Evolutionary conservation across 352 stramenopile species (phyloP), one percentile per base, ranked within the genome.

Genomic region (Pythium biforme): DNA sequence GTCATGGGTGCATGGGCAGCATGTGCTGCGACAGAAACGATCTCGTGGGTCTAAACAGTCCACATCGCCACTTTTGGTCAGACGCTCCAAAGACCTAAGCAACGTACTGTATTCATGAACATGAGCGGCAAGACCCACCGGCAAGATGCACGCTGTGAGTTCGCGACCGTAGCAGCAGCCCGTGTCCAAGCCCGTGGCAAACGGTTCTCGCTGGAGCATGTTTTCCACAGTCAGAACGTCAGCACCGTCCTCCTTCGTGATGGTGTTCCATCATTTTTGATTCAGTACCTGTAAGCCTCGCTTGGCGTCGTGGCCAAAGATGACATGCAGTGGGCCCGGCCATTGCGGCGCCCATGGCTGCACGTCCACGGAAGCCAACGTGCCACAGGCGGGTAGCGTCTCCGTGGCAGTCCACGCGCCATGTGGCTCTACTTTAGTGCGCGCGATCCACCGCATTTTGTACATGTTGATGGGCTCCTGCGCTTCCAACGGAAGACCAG

Each of bases 241-340:
- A n/a, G n/a, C n/a, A 34, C 31, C 31, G 10, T 34, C 10, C 31
- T 34, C 10, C 31, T 34, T 34, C 10, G 31, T 34, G 5, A 11
- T 15, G 41, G 45, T 45, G 41, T 50, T 19, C 23, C 22, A 40
- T 10, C n/a, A 29, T 37, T 4, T 11, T 48, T 31, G 23, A 45
- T 40, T 4, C 31, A 62, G 49, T 48, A 87, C 74, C 76, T 97
- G 91, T 7, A 97, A 63, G 11, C 90, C 89, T 15, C 81, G 68
- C 49, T 76, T 72, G 8, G 92, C 92, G 68, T 97, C 89, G 75
- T 98, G 92, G 31, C 92, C 92, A 83, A 98, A 98, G 61, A 95
- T 88, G 9, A 97, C 78, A 58, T 88, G 84, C 22, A 79, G 53
- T 2, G 90, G 86, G 15, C 92, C 92, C 1, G 59, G 52, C 88